Evolutionary conservation across 2,329 filamentous ascomycete species (phyloP), one percentile per base, ranked within the genome.

Genomic region (Pestalotiopsis fici): DNA sequence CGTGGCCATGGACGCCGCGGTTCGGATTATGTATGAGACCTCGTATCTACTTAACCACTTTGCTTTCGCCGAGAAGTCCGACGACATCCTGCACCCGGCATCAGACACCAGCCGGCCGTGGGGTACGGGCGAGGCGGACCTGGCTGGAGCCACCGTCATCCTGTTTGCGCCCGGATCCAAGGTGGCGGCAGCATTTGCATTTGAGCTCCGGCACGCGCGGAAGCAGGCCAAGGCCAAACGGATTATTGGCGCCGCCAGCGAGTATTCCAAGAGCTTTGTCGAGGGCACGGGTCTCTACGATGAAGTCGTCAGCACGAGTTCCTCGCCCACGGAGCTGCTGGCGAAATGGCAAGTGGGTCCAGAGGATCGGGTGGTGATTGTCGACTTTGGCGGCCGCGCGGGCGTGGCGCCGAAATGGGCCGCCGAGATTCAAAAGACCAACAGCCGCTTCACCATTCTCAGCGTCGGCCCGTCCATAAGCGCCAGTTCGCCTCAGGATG

Each of bases 141-240:
- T 83, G 0, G 65, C 71, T 2, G 75, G 70, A 7, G 77, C 79
- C 4, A 77, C 72, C 23, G 74, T 81, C 2, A 67, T 82, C 3
- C 68, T 77, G 18, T 71, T 77, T 59, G 75, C 76, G 6, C 76
- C 76, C 3, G 75, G 74, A 11, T 74, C 73, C 61, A 77, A 77
- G 68, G 73, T 71, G 68, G 75, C 69, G 1, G 66, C 70, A 0
- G 35, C 70, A 1, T 75, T 76, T 64, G 71, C 73, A 1, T 27
- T 68, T 23, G 65, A 71, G 6, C 64, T 77, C 4, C 69, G 65
- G 23, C 23, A 59, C 37, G 65, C 39, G 4, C 15, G 35, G 31
- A 63, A 15, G 21, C 56, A 61, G 4, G 67, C 61, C 3, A 70
- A 68, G 21, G 73, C 73, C 12, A 59, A 66, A 2, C 66, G 57